These are phyloP conservation scores for Prunus mongolica DNA, from an alignment of 306 rosid species.

Conservation along the genomic window DNA sequence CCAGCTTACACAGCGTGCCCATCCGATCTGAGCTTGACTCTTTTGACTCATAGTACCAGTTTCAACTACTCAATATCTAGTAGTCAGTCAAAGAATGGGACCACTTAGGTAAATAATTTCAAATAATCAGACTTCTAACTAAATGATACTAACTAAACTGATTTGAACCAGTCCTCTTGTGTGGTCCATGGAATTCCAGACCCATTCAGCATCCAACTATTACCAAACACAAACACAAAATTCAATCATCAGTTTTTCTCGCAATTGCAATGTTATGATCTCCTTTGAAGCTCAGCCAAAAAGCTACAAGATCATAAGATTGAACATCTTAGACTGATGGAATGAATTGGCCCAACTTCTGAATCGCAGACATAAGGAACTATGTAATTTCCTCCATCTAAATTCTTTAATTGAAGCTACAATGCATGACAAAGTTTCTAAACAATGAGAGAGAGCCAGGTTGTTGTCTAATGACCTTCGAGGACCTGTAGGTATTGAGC, in stretches of 20 bases:
- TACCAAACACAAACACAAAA: neutral
- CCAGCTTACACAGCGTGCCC: constrained; percentile 22
- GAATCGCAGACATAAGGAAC: neutral
- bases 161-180: neutral
- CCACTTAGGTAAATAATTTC: neutral
- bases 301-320: neutral
- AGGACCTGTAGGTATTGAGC: neutral
- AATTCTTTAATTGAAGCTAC: neutral
- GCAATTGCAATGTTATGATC: neutral
- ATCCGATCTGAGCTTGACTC: constrained; percentile 32
- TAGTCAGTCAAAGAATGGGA: neutral
- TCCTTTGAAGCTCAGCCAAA: neutral
- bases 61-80: constrained; percentile 24
- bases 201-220: neutral
- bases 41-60: constrained; percentile 23
- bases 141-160: neutral
- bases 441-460: neutral
- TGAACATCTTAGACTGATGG: neutral
- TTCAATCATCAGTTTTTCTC: neutral
- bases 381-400: neutral
- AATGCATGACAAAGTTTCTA: neutral
- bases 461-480: neutral
- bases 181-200: neutral
- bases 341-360: neutral
- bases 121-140: neutral